phyloP scores from a whole-genome alignment of 176 grass and related monocot genomes.

The Juncus inflexus region DNA sequence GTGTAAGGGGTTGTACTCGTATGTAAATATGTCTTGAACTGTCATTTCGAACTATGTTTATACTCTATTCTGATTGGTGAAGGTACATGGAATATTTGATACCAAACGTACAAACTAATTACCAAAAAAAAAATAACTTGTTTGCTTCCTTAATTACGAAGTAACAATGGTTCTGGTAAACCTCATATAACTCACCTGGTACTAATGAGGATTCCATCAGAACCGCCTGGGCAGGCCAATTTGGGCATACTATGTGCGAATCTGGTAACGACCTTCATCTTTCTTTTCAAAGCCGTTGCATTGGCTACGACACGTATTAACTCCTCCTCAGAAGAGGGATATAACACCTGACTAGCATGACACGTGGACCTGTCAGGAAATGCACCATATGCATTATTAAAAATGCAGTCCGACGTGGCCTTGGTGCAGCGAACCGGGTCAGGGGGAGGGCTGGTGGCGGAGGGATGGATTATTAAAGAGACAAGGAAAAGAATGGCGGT shows the following conservation, averaged over 20 bases:
- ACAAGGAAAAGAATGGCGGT: not conserved
- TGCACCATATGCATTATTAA: conserved; percentile 54
- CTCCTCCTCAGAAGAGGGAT: conserved; percentile 43
- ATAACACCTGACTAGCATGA: conserved; percentile 27
- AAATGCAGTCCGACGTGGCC: conserved; percentile 31
- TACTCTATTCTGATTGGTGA: no score
- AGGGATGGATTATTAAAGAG: not conserved
- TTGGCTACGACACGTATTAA: conserved; percentile 32
- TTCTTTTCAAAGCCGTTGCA: conserved; percentile 20
- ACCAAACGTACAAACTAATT: no score
- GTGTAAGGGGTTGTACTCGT: no score
- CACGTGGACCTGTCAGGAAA: conserved; percentile 61
- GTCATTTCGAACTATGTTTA: no score
- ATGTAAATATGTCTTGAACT: no score
- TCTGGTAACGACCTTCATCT: conserved; percentile 48
- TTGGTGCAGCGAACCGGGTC: conserved; percentile 24
- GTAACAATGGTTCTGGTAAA: no score
- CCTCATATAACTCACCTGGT: conserved; percentile 11
- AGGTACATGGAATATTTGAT: no score
- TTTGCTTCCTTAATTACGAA: no score
- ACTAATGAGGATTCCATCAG: conserved; percentile 38
- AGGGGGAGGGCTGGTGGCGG: conserved; percentile 25
- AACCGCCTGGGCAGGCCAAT: conserved; percentile 44
- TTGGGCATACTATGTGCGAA: conserved; percentile 61
- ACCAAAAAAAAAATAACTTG: no score